phyloP scores from a whole-genome alignment of 768 basidiomycete genomes.

The Rhodotorula paludigena region DNA sequence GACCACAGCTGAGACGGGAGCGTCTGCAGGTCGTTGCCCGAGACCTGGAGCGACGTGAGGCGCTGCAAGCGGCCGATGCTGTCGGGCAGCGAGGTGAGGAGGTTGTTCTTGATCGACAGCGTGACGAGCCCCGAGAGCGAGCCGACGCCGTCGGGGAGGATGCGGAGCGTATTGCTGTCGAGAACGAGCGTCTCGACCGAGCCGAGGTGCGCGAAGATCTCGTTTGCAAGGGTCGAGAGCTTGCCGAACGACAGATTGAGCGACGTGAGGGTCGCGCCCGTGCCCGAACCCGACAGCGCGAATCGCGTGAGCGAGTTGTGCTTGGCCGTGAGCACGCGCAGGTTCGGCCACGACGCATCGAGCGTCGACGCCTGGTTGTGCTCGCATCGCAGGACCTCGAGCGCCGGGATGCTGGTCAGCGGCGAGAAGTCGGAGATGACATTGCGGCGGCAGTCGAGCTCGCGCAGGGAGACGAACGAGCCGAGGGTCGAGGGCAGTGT shows the following conservation, averaged over 20 bases:
- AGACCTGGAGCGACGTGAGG: conserved; percentile 72
- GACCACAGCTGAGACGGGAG: conserved; percentile 76
- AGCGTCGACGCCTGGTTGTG: conserved; percentile 77
- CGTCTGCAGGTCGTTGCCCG: conserved; percentile 79
- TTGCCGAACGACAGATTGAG: conserved; percentile 85
- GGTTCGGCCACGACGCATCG: conserved; percentile 65
- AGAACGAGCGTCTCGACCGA: conserved; percentile 68
- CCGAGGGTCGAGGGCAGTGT: conserved; percentile 63
- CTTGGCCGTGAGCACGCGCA: conserved; percentile 67
- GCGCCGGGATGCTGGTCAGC: conserved; percentile 63
- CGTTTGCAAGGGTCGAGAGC: conserved; percentile 73
- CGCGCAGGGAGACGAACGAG: conserved; percentile 58
- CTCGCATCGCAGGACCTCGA: conserved; percentile 68
- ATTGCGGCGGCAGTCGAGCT: conserved; percentile 83
- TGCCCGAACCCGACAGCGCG: conserved; percentile 54
- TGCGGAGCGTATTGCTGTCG: conserved; percentile 78
- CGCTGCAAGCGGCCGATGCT: conserved; percentile 70
- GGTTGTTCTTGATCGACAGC: conserved; percentile 87
- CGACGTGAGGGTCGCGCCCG: conserved; percentile 58
- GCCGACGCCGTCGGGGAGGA: conserved; percentile 76
- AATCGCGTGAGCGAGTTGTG: conserved; percentile 82
- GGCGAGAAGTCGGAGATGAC: conserved; percentile 67
- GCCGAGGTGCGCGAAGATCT: conserved; percentile 63
- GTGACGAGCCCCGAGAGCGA: conserved; percentile 64
- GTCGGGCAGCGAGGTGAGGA: conserved; percentile 67